Conservation (phyloP, 2,329 filamentous ascomycete genomes). For the Aureobasidium mangrovei region DNA sequence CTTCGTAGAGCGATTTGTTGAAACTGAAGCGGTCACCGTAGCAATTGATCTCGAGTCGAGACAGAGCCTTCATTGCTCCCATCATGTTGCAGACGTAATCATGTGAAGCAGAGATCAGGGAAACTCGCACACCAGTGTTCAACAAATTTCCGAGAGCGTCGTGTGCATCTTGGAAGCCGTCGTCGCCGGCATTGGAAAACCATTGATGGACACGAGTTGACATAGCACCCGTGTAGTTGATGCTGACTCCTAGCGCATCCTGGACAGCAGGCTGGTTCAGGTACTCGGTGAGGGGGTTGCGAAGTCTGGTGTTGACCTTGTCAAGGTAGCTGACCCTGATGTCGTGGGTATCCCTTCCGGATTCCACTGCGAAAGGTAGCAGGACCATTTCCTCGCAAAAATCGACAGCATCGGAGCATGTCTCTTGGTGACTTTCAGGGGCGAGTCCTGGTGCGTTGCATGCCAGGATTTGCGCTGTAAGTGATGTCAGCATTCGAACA, state of each 20-base stretch:
- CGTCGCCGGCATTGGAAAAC: not conserved
- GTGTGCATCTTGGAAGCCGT: not conserved
- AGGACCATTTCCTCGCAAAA: too few relatives aligned
- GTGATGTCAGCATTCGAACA: too few relatives aligned
- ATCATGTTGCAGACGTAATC: not conserved
- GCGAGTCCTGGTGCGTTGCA: too few relatives aligned
- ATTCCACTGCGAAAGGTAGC: conserved; percentile 8
- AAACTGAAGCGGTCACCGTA: not conserved
- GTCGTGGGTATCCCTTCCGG: conserved; percentile 50
- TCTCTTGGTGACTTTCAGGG: too few relatives aligned
- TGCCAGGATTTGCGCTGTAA: too few relatives aligned
- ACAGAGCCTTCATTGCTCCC: not conserved
- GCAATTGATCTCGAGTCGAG: not conserved
- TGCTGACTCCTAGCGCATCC: conserved; percentile 12
- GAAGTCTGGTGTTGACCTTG: not conserved
- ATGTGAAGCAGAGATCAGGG: not conserved
- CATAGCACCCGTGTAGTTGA: conserved; percentile 8
- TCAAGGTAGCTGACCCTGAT: conserved; percentile 36
- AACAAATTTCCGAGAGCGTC: not conserved
- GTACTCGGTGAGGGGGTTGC: not conserved
- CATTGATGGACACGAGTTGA: not conserved
- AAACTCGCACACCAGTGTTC: not conserved
- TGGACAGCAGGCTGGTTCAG: conserved; percentile 7
- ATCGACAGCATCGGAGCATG: too few relatives aligned
- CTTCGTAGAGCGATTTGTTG: too few relatives aligned